Evolutionary conservation across 2,329 filamentous ascomycete genomes (phyloP).

Genomic region (Talaromyces sp.): DNA sequence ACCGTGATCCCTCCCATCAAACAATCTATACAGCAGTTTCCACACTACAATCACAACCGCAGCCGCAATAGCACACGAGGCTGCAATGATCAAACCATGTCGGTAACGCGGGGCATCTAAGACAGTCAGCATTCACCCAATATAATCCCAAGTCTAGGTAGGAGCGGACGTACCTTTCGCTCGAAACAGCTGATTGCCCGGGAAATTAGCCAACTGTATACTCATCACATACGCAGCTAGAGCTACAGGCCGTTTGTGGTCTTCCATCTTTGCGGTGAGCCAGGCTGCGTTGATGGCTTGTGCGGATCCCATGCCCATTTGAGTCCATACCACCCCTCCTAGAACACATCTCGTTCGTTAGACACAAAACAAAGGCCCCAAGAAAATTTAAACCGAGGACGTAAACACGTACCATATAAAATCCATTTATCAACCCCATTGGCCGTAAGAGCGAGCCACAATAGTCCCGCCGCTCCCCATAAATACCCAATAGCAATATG

Average conservation of each 20-base stretch:
- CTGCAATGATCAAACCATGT: slow-evolving; percentile 12
- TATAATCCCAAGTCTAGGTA: not conserved
- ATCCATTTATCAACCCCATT: slow-evolving; percentile 24
- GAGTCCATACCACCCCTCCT: slow-evolving; percentile 28
- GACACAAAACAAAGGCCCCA: too few relatives aligned
- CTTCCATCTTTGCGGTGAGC: slow-evolving; percentile 29
- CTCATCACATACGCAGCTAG: slow-evolving; percentile 30
- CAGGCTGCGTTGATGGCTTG: slow-evolving; percentile 29
- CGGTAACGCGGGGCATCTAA: slow-evolving; percentile 18
- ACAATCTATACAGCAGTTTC: slow-evolving; percentile 17
- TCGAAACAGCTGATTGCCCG: slow-evolving; percentile 26
- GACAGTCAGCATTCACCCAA: not conserved
- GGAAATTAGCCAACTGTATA: slow-evolving; percentile 28
- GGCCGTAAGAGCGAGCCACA: slow-evolving; percentile 27
- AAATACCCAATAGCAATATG: slow-evolving; percentile 27
- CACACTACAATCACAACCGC: slow-evolving; percentile 11
- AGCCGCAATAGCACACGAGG: slow-evolving; percentile 8
- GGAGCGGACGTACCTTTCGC: slow-evolving; percentile 21
- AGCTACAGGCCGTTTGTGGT: slow-evolving; percentile 28
- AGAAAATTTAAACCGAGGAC: too few relatives aligned
- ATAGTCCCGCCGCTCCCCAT: slow-evolving; percentile 24
- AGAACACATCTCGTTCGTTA: not conserved
- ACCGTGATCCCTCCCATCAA: slow-evolving; percentile 12
- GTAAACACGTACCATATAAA: slow-evolving; percentile 23
- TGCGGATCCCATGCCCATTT: slow-evolving; percentile 23